A percentile compares a stretch with the other conserved stretches of the same genome.
Conservation (phyloP, 1,284 basidiomycete genomes). For the Rhodofomes roseus region DNA sequence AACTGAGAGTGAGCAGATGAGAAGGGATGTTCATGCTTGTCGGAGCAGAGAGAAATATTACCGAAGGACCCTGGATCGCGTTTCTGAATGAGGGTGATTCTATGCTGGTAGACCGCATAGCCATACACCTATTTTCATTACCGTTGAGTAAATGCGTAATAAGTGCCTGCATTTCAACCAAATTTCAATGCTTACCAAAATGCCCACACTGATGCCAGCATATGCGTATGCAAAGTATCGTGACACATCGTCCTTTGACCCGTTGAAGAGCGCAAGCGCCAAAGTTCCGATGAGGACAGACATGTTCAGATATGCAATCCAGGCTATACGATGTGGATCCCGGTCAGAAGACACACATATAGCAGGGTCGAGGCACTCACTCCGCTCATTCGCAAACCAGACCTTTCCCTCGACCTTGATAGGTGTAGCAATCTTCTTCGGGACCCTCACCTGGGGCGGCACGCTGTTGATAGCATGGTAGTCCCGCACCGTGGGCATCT, state of each 20-base stretch:
- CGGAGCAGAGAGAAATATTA: conserved; percentile 34
- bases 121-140: conserved; percentile 67
- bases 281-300: conserved; percentile 85
- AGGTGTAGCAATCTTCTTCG: conserved; percentile 87
- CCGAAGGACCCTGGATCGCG: conserved; percentile 92
- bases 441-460: conserved; percentile 61
- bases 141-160: neutral
- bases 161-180: neutral
- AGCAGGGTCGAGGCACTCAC: conserved; percentile 37
- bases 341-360: neutral
- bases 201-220: conserved; percentile 70
- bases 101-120: conserved; percentile 82
- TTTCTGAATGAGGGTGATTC: conserved; percentile 88
- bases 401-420: conserved; percentile 96
- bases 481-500: conserved; percentile 59
- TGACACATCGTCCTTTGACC: conserved; percentile 72
- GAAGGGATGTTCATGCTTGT: too few species aligned
- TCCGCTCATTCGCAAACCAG: conserved; percentile 98
- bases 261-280: conserved; percentile 86
- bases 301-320: conserved; percentile 89
- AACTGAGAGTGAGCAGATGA: too few species aligned
- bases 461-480: conserved; percentile 66
- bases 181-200: conserved; percentile 44
- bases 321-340: conserved; percentile 46
- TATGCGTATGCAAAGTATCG: conserved; percentile 84